Base-by-base conservation (phyloP, 129 eudicot genomes). In the Tagetes erecta region DNA sequence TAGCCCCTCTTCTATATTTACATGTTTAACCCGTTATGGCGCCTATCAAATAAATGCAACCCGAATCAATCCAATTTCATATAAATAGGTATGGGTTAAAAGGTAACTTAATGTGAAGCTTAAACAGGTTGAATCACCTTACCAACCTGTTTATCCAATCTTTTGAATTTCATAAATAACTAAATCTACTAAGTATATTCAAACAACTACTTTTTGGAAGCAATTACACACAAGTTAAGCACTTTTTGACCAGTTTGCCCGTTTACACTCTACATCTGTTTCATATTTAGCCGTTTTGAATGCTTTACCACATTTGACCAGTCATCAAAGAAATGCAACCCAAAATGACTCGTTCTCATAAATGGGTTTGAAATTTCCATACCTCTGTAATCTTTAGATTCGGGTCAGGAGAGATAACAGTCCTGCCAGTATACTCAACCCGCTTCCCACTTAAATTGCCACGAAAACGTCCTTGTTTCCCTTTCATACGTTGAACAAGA, bases 391-490 rank as follows among this genome's bases (percentile, higher is more conserved):
- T 94, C 73, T 94, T 94, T 68, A 94, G 55, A 75, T 94, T 94
- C 35, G 99, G 99, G 67, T 94, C 99, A 8, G 99, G 99, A n/a
- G 99, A 94, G 42, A 94, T 94, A 71, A 94, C 99, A 58, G 99
- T 94, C 76, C 99, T 78, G 45, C 99, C 99, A 13, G 99, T 94
- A 80, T 76, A 94, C 72, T 94, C 97, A 37, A 94, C 99, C 69
- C 99, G 97, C 83, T 94, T 94, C 36, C 99, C 99, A 3, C 94
- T 88, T 70, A 94, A 74, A 66, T 94, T 94, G 36, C 91, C 91
- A 51, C 99, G 89, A 44, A 94, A 94, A 47, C 99, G 87, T 40
- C 99, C 99, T 82, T 91, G 93, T 76, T 94, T 94, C 64, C 99
- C 99, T 78, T 94, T 94, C 34, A 94, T 86, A 20, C 97, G 93